These are phyloP conservation scores for Zizania palustris DNA, from an alignment of 202 grass and related monocot genomes.

Conservation along the genomic window DNA sequence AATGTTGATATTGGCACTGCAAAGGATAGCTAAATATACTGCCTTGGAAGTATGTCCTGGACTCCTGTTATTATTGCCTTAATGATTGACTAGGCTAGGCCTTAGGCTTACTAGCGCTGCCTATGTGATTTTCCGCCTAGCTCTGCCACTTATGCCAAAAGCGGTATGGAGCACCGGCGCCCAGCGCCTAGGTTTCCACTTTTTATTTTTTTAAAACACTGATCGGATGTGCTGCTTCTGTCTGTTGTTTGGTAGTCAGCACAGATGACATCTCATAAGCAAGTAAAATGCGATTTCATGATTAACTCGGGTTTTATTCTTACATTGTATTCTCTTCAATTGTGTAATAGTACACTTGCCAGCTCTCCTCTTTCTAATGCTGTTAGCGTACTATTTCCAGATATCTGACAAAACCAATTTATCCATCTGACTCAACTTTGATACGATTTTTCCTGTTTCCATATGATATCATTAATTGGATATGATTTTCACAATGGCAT, in stretches of 20 bases:
- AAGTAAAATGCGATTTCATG: not conserved
- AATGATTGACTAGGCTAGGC: not conserved
- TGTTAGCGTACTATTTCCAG: not conserved
- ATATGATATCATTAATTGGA: constrained; percentile 2
- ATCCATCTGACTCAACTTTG: constrained; percentile 13
- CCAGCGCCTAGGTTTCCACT: too few species aligned
- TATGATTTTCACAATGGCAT: constrained; percentile 34
- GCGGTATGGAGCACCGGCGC: too few species aligned
- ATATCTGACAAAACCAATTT: not conserved
- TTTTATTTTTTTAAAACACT: too few species aligned
- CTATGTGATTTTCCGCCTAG: too few species aligned
- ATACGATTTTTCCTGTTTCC: constrained; percentile 10
- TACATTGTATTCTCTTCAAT: not conserved
- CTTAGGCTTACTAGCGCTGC: too few species aligned
- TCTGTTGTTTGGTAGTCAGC: not conserved
- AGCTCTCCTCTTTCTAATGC: not conserved
- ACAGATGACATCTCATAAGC: not conserved
- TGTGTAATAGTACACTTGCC: not conserved
- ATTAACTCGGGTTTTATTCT: constrained; percentile 1
- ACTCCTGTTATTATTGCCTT: not conserved
- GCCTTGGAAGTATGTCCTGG: not conserved
- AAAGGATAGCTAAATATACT: not conserved
- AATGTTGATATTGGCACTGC: not conserved
- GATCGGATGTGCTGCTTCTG: not conserved
- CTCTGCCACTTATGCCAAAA: too few species aligned